Base-by-base conservation (phyloP, 2,329 filamentous ascomycete species). In the Aspergillus bombycis region DNA sequence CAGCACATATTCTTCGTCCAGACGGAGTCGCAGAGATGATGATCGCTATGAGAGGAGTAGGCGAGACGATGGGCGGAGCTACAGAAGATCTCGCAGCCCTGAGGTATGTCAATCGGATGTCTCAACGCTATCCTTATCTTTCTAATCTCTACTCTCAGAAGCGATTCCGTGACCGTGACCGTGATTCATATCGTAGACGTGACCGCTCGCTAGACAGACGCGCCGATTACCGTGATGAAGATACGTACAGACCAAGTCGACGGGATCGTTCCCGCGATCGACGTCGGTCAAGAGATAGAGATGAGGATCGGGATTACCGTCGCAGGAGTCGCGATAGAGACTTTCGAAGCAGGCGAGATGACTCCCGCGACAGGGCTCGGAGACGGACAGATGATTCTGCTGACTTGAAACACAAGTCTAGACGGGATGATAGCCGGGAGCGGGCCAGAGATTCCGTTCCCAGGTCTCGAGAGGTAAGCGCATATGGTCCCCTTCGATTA, bases 1-100 rank as follows among this genome's bases (percentile, higher is more conserved):
- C 88, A 93, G 91, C 85, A 89, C 91, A 77, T 85, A 87, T 80
- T 89, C 88, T 80, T 88, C 89, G 75, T 89, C 88, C 82, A 90
- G 88, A 82, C 87, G 88, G 65, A 80, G 72, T 72, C 81, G 83
- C 73, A 82, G 83, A 78, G 85, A 84, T 70, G 80, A 85, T 75
- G 79, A 83, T 72, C 80, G 83, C 67, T 78, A 81, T 71, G 84
- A 85, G 57, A 80, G 81, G 73, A 82, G 79, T 70, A 78, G 83
- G 48, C 79, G 82, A 69, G 84, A 85, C 72, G 83, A 85, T 74
- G 77, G 77, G 56, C 80, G 82, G 65, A 72, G 76, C 58, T 79
- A 79, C 68, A 77, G 81, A 62, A 77, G 79, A 67, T 81, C 81
- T 61, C 78, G 80, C 67, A 84, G 81, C 66, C 82, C 82, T 59